A percentile compares a stretch with the other conserved stretches of the same genome.
These are phyloP conservation scores for Aspergillus sp. DNA, from an alignment of 2,329 filamentous ascomycete genomes.

Conservation along the genomic window DNA sequence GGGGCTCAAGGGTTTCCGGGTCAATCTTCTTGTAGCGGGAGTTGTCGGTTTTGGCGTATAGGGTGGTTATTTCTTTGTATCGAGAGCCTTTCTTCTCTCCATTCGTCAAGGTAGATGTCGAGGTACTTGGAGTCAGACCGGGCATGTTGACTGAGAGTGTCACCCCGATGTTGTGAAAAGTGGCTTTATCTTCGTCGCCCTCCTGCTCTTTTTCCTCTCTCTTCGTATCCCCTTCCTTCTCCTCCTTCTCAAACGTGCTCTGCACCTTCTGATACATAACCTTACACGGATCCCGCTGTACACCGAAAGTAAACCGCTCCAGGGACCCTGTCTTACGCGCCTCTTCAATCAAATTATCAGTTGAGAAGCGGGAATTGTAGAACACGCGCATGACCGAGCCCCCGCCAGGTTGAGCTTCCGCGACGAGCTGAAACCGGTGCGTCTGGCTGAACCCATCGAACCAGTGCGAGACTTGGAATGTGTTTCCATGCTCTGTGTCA, in stretches of 20 bases:
- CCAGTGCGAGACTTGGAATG: slow-evolving; percentile 72
- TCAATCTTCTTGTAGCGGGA: slow-evolving; percentile 64
- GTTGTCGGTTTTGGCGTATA: slow-evolving; percentile 65
- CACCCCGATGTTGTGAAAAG: slow-evolving; percentile 68
- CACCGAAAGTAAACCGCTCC: slow-evolving; percentile 67
- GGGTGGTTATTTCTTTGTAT: slow-evolving; percentile 48
- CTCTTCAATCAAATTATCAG: slow-evolving; percentile 64
- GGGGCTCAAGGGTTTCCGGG: slow-evolving; percentile 72
- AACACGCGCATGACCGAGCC: slow-evolving; percentile 52
- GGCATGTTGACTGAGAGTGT: slow-evolving; percentile 69
- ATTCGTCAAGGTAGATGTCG: slow-evolving; percentile 10
- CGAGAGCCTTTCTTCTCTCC: slow-evolving; percentile 25
- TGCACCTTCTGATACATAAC: slow-evolving; percentile 71
- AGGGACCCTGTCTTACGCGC: slow-evolving; percentile 65
- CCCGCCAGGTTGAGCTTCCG: slow-evolving; percentile 38
- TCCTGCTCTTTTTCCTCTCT: neutral
- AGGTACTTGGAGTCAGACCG: slow-evolving; percentile 46
- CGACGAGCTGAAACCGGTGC: slow-evolving; percentile 73
- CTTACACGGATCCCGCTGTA: slow-evolving; percentile 74
- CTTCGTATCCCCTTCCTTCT: neutral
- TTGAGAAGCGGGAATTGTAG: slow-evolving; percentile 73
- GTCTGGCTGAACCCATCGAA: slow-evolving; percentile 75
- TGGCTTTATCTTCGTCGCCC: slow-evolving; percentile 30
- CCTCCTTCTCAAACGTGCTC: slow-evolving; percentile 52
- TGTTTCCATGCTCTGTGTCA: slow-evolving; percentile 62